Evolutionary conservation across 306 rosid genomes (phyloP).

Genomic region (Sechiopsis laciniata): DNA sequence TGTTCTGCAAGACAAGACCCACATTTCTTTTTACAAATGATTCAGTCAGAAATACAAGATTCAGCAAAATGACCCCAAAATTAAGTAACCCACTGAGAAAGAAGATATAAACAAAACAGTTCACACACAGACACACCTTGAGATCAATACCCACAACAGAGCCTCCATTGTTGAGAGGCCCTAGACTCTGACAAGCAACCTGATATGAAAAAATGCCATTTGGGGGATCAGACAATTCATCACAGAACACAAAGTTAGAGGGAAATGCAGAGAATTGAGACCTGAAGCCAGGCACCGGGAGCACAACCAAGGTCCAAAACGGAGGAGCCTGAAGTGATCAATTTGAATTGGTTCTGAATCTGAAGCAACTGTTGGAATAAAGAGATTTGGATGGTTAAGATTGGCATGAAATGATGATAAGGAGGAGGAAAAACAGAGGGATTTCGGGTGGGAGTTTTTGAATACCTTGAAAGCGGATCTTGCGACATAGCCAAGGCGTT

Average conservation of each 20-base stretch:
- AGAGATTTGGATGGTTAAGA: not conserved
- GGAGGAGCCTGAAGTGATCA: conserved; percentile 54
- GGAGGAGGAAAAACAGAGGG: not conserved
- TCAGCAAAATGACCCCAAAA: not conserved
- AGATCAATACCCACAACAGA: conserved; percentile 73
- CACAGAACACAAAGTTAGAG: too few species aligned
- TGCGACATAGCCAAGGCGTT: conserved; percentile 90
- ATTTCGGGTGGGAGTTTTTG: not conserved
- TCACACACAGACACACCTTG: conserved; percentile 41
- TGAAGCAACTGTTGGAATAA: conserved; percentile 49
- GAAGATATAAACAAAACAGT: not conserved
- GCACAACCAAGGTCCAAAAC: conserved; percentile 95
- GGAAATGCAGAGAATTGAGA: not conserved
- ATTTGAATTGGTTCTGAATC: conserved; percentile 68
- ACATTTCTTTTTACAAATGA: conserved; percentile 8
- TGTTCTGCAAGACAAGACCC: conserved; percentile 50
- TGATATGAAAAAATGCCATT: conserved; percentile 21
- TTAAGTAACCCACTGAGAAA: not conserved
- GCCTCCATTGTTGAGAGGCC: conserved; percentile 58
- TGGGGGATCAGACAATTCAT: too few species aligned
- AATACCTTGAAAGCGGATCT: conserved; percentile 78
- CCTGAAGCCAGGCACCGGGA: conserved; percentile 97
- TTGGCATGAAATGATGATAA: too few species aligned
- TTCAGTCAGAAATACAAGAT: not conserved
- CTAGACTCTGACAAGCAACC: conserved; percentile 90